These are phyloP conservation scores for Viola odorata DNA, from an alignment of 345 rosid genomes.

Conservation along the genomic window DNA sequence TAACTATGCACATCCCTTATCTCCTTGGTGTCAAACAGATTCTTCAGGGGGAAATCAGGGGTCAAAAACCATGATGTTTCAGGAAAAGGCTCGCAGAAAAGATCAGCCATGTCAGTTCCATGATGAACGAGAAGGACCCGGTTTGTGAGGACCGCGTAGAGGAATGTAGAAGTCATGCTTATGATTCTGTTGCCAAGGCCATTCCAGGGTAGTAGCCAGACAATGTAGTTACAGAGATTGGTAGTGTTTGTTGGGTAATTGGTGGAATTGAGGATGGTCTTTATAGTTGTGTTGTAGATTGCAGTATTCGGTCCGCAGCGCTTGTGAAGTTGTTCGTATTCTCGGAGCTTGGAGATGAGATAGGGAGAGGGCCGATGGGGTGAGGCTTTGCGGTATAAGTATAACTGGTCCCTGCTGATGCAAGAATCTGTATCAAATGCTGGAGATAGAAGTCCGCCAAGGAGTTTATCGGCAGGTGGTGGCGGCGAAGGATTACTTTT, in stretches of 20 bases:
- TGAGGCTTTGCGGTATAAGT: background rate
- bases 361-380: conserved; percentile 12
- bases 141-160: conserved; percentile 20
- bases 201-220: conserved; percentile 5
- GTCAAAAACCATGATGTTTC: conserved; percentile 9
- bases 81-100: conserved; percentile 21
- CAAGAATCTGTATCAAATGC: conserved; percentile 13
- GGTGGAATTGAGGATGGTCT: background rate
- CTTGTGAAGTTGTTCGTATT: conserved; percentile 17
- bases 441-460: conserved; percentile 7
- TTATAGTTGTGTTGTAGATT: conserved; percentile 3
- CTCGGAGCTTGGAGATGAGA: conserved; percentile 12
- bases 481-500: too few species aligned
- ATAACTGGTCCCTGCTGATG: conserved; percentile 8
- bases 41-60: conserved; percentile 6
- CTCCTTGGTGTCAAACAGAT: background rate
- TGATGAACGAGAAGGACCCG: conserved; percentile 12
- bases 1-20: background rate
- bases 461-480: conserved; percentile 1
- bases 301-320: conserved; percentile 15
- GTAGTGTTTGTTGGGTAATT: background rate
- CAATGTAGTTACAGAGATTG: conserved; percentile 13
- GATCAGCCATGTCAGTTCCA: conserved; percentile 10
- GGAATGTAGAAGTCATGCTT: conserved; percentile 14
- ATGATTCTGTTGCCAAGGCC: conserved; percentile 25